Evolutionary conservation across 2,329 filamentous ascomycete genomes (phyloP).

Genomic region (Teratosphaeriaceae sp.): DNA sequence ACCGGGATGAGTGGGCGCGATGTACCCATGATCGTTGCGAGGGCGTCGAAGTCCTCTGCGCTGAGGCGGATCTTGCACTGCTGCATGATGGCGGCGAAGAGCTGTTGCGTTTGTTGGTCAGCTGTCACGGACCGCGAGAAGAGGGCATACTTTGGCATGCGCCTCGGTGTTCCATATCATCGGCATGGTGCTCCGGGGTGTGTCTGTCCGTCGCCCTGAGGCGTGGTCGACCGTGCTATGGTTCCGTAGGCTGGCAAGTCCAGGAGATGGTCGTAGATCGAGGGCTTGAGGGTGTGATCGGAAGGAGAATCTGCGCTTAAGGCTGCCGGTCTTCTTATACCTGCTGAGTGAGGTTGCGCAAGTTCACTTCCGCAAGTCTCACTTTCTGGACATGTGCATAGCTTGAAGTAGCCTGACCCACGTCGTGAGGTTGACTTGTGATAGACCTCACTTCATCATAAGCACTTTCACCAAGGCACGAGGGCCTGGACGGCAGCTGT

Average conservation of each 20-base stretch:
- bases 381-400: too few relatives aligned
- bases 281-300: not conserved
- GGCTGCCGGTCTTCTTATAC: too few relatives aligned
- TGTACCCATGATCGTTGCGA: constrained; percentile 24
- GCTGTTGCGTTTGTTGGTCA: constrained; percentile 11
- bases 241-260: too few relatives aligned
- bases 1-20: not conserved
- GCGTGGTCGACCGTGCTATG: too few relatives aligned
- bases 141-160: constrained; percentile 22
- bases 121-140: too few relatives aligned
- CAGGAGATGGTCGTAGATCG: not conserved
- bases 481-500: too few relatives aligned
- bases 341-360: too few relatives aligned
- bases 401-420: too few relatives aligned
- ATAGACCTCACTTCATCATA: too few relatives aligned
- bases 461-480: too few relatives aligned
- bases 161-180: constrained; percentile 25
- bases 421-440: too few relatives aligned
- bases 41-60: constrained; percentile 13
- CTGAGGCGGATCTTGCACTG: constrained; percentile 25
- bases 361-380: not conserved
- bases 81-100: constrained; percentile 23
- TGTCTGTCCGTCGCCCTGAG: not conserved
- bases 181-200: constrained; percentile 18
- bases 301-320: too few relatives aligned